phyloP scores from a whole-genome alignment of 1,139 yeast genomes.

The Nakaseomyces sp. region DNA sequence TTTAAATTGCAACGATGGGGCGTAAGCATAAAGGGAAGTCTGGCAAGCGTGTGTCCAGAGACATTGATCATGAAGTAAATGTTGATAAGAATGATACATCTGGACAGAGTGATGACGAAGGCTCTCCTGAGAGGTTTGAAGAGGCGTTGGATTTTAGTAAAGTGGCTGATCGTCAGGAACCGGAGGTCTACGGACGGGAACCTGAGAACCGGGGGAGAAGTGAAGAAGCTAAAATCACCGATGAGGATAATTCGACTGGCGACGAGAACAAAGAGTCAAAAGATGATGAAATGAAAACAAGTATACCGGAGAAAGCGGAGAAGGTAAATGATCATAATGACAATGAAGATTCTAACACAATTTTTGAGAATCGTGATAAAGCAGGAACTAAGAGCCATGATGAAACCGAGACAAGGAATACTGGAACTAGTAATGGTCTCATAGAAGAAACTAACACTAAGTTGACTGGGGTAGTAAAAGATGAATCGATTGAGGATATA shows the following conservation, averaged over 20 bases:
- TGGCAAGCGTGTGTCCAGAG: background rate
- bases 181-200: background rate
- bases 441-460: too few relatives aligned
- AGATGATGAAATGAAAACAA: background rate
- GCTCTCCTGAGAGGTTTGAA: background rate
- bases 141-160: conserved; percentile 1
- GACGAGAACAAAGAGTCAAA: background rate
- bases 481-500: background rate
- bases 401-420: too few relatives aligned
- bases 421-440: too few relatives aligned
- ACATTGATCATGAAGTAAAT: background rate
- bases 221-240: background rate
- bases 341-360: too few relatives aligned
- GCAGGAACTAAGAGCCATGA: background rate
- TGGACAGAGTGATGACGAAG: background rate
- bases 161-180: background rate
- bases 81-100: background rate
- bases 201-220: background rate
- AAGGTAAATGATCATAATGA: too few relatives aligned
- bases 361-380: too few relatives aligned
- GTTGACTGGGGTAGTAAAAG: background rate
- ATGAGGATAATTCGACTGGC: too few relatives aligned
- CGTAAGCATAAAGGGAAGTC: background rate
- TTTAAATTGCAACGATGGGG: too few relatives aligned
- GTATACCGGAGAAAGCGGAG: background rate